Conservation (phyloP, 805 yeast genomes). For the Hanseniaspora mollemarum region DNA sequence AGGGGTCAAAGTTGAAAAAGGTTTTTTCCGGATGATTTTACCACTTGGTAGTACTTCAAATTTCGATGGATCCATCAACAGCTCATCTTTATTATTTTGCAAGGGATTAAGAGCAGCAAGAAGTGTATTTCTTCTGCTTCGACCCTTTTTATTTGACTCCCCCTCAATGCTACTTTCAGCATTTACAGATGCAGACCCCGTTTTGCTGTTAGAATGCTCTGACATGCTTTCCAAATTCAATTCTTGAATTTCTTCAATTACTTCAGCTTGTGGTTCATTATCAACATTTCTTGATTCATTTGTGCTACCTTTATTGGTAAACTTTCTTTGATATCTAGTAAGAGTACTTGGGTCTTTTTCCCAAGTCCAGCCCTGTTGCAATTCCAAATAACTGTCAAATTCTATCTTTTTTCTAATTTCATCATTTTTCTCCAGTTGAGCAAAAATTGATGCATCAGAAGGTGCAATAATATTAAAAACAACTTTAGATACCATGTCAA, state of each 20-base stretch:
- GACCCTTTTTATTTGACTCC: not conserved
- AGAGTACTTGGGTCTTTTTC: conserved; percentile 35
- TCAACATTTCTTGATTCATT: not conserved
- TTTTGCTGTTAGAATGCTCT: conserved; percentile 6
- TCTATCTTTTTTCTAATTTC: conserved; percentile 61
- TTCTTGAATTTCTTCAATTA: not conserved
- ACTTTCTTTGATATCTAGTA: conserved; percentile 24
- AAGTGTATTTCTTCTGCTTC: conserved; percentile 14
- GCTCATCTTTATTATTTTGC: not conserved
- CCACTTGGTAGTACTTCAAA: conserved; percentile 69
- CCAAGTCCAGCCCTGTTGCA: conserved; percentile 72
- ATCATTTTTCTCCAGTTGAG: conserved; percentile 58
- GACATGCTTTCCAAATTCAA: not conserved
- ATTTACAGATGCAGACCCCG: not conserved
- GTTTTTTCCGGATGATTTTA: conserved; percentile 37
- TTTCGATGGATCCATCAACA: conserved; percentile 23
- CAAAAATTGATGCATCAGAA: conserved; percentile 69
- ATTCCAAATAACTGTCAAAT: conserved; percentile 54
- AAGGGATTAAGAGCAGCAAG: conserved; percentile 3
- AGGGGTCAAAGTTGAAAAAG: conserved; percentile 18
- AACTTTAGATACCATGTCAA: conserved; percentile 56
- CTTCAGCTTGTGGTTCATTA: not conserved
- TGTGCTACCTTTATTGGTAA: not conserved
- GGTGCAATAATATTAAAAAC: conserved; percentile 47
- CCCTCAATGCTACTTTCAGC: not conserved